Conservation (phyloP, 1,284 basidiomycete genomes). For the Papiliotrema terrestris region DNA sequence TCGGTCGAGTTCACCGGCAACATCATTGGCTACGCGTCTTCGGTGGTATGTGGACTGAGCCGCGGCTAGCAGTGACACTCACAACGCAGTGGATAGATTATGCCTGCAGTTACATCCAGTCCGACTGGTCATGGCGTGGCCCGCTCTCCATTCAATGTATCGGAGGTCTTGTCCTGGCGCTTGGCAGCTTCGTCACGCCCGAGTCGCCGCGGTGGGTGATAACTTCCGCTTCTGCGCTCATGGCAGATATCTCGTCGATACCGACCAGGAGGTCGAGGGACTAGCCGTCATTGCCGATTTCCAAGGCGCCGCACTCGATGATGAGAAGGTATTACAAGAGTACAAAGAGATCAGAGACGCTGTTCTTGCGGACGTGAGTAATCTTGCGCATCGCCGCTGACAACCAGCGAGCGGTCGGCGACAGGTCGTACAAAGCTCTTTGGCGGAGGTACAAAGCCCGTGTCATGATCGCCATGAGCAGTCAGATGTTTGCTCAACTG, state of each 20-base stretch:
- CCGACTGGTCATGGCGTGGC: conserved; percentile 76
- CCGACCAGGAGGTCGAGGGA: conserved; percentile 78
- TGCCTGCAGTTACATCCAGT: conserved; percentile 81
- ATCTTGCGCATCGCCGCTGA: neutral
- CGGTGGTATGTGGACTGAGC: conserved; percentile 63
- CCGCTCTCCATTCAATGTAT: conserved; percentile 83
- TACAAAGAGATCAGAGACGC: conserved; percentile 90
- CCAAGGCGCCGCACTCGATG: conserved; percentile 76
- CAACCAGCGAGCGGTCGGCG: conserved; percentile 63
- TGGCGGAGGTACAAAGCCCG: conserved; percentile 85
- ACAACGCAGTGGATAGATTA: conserved; percentile 82
- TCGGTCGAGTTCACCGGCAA: conserved; percentile 97
- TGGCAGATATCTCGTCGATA: conserved; percentile 84
- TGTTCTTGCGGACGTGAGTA: conserved; percentile 70
- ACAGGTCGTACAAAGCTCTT: conserved; percentile 75
- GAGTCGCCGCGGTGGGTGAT: conserved; percentile 75
- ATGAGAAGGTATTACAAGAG: conserved; percentile 72
- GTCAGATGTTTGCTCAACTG: conserved; percentile 92
- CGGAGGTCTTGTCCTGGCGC: conserved; percentile 77
- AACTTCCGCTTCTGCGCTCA: neutral
- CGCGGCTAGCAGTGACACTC: neutral
- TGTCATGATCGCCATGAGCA: conserved; percentile 94
- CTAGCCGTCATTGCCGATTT: conserved; percentile 85
- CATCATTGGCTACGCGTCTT: conserved; percentile 89
- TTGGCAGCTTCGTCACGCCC: conserved; percentile 81